Percentiles rank a stretch among this genome's conserved stretches.
phyloP scores from a whole-genome alignment of 2,329 filamentous ascomycete genomes.

The Emergomyces pasteurianus region DNA sequence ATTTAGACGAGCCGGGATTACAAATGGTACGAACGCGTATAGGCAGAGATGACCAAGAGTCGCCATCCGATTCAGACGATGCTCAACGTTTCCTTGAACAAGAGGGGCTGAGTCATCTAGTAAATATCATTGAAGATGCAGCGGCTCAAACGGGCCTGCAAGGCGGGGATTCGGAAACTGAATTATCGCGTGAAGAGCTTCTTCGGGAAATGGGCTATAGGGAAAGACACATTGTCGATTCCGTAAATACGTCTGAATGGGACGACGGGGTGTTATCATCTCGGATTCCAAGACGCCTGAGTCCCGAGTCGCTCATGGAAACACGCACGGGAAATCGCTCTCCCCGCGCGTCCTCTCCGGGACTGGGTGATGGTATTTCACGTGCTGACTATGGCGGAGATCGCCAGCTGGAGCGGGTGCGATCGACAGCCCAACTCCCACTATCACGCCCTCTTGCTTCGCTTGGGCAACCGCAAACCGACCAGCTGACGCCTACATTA shows the following conservation, averaged over 20 bases:
- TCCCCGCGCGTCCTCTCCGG: conserved; percentile 25
- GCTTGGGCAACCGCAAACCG: conserved; percentile 29
- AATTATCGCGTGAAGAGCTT: conserved; percentile 24
- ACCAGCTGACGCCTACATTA: conserved; percentile 12
- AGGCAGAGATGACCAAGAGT: conserved; percentile 16
- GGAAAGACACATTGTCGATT: conserved; percentile 33
- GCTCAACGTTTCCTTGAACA: not conserved
- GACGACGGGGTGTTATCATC: conserved; percentile 12
- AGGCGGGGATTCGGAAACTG: conserved; percentile 11
- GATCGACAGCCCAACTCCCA: conserved; percentile 14
- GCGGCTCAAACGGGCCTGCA: conserved; percentile 4
- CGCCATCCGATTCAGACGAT: conserved; percentile 11
- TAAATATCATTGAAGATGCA: conserved; percentile 17
- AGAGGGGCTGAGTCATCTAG: conserved; percentile 10
- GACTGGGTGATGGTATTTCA: conserved; percentile 15
- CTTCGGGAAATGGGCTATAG: conserved; percentile 30
- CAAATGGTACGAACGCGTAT: conserved; percentile 24
- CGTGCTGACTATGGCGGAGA: conserved; percentile 22
- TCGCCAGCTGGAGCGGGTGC: conserved; percentile 18
- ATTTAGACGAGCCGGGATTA: conserved; percentile 22
- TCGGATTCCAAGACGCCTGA: conserved; percentile 21
- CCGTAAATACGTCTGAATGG: conserved; percentile 31
- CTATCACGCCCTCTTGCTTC: conserved; percentile 30
- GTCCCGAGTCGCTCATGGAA: conserved; percentile 17
- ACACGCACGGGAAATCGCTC: conserved; percentile 17